Evolutionary conservation across 2,329 filamentous ascomycete species (phyloP).

Genomic region (Diaporthe sp.): DNA sequence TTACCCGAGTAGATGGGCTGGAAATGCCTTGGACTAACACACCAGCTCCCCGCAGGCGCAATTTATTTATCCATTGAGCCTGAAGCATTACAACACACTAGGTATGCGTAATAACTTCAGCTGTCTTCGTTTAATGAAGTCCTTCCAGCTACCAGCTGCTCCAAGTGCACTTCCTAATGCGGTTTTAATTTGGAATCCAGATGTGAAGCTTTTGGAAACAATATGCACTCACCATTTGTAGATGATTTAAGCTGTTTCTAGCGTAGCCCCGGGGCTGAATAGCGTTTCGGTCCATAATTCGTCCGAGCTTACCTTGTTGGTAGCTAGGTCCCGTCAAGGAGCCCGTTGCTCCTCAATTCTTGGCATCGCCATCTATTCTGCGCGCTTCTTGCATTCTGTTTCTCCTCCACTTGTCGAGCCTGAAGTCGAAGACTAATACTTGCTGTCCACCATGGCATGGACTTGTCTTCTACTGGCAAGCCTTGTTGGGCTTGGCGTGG

Average conservation of each 20-base stretch:
- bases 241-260: background rate
- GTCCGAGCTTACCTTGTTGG: constrained; percentile 11
- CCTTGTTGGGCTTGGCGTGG: constrained; percentile 30
- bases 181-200: background rate
- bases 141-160: background rate
- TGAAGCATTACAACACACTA: background rate
- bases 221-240: background rate
- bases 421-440: background rate
- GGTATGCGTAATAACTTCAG: background rate
- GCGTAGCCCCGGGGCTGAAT: background rate
- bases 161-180: background rate
- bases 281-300: background rate
- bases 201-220: background rate
- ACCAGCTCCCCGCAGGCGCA: background rate
- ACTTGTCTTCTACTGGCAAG: background rate
- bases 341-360: background rate
- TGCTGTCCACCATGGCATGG: background rate
- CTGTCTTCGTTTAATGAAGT: background rate
- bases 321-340: background rate
- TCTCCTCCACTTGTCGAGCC: background rate
- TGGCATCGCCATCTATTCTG: background rate
- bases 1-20: background rate
- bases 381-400: background rate
- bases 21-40: background rate
- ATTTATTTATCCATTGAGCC: background rate